Conservation (phyloP, 805 yeast species). For the Ogataea ganodermae region DNA sequence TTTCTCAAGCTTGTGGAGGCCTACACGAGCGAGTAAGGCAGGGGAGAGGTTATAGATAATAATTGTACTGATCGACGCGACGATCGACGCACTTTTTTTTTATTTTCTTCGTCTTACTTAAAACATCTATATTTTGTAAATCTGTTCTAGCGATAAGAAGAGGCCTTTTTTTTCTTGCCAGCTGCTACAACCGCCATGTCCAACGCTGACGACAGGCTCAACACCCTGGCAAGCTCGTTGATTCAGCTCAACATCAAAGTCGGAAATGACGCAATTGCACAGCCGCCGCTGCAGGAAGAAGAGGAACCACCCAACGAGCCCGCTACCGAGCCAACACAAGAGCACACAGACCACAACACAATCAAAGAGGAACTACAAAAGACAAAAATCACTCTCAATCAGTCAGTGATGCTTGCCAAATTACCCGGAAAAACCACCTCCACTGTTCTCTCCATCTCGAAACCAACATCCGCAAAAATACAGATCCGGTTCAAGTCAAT, state of each 20-base stretch:
- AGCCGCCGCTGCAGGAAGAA: slow-evolving; percentile 2
- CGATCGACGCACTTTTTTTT: slow-evolving; percentile 1
- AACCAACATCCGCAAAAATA: slow-evolving; percentile 34
- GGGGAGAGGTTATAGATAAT: background rate
- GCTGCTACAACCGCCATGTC: slow-evolving; percentile 2
- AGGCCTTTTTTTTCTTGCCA: background rate
- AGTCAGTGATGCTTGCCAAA: slow-evolving; percentile 29
- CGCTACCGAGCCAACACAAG: too few species aligned
- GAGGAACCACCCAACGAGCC: too few species aligned
- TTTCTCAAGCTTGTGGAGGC: slow-evolving; percentile 25
- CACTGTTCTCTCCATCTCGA: slow-evolving; percentile 23
- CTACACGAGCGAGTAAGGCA: slow-evolving; percentile 12
- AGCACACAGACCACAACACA: slow-evolving; percentile 4
- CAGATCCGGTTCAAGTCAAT: slow-evolving; percentile 60
- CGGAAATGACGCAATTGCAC: slow-evolving; percentile 1
- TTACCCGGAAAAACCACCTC: slow-evolving; percentile 28
- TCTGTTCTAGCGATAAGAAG: background rate
- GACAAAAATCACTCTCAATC: slow-evolving; percentile 34
- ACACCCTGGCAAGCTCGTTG: slow-evolving; percentile 18
- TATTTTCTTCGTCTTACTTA: background rate
- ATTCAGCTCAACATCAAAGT: slow-evolving; percentile 23
- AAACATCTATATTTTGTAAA: too few species aligned
- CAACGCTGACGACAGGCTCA: slow-evolving; percentile 6
- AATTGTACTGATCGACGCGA: too few species aligned
- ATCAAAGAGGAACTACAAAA: slow-evolving; percentile 24